A percentile compares a stretch with the other conserved stretches of the same genome.
Conservation (phyloP, 805 yeast genomes). For the Myxozyma lipomycoides region DNA sequence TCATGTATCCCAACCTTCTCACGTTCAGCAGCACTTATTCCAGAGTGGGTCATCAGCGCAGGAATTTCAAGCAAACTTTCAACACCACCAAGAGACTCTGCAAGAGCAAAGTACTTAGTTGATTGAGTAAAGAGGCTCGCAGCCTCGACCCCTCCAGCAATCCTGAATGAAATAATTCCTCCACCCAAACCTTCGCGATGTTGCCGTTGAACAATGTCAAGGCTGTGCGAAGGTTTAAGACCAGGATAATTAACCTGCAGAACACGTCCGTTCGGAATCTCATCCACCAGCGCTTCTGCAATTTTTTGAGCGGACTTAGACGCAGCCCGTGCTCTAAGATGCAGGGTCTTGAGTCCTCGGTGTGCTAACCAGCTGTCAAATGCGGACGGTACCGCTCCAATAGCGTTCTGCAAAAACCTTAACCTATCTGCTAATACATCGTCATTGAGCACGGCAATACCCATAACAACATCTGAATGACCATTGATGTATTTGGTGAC, state of each 20-base stretch:
- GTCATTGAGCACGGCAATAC: slow-evolving; percentile 69
- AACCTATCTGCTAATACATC: slow-evolving; percentile 57
- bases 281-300: slow-evolving; percentile 54
- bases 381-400: slow-evolving; percentile 86
- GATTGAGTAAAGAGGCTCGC: slow-evolving; percentile 70
- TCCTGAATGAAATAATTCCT: slow-evolving; percentile 86
- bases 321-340: slow-evolving; percentile 71
- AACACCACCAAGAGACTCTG: slow-evolving; percentile 88
- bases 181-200: slow-evolving; percentile 86
- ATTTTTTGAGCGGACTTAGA: slow-evolving; percentile 61
- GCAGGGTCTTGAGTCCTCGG: slow-evolving; percentile 84
- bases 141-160: slow-evolving; percentile 73
- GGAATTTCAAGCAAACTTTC: slow-evolving; percentile 85
- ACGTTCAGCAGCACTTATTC: slow-evolving; percentile 74
- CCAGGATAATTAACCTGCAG: slow-evolving; percentile 80
- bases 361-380: slow-evolving; percentile 92
- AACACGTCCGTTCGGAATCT: slow-evolving; percentile 47
- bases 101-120: slow-evolving; percentile 75
- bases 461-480: slow-evolving; percentile 87
- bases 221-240: slow-evolving; percentile 49
- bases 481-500: slow-evolving; percentile 90
- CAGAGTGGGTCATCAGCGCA: slow-evolving; percentile 89
- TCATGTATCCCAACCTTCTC: slow-evolving; percentile 73
- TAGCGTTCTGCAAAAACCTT: slow-evolving; percentile 78
- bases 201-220: slow-evolving; percentile 60